These are phyloP conservation scores for Eucalyptus leucophloia DNA, from an alignment of 345 rosid species.

Conservation along the genomic window DNA sequence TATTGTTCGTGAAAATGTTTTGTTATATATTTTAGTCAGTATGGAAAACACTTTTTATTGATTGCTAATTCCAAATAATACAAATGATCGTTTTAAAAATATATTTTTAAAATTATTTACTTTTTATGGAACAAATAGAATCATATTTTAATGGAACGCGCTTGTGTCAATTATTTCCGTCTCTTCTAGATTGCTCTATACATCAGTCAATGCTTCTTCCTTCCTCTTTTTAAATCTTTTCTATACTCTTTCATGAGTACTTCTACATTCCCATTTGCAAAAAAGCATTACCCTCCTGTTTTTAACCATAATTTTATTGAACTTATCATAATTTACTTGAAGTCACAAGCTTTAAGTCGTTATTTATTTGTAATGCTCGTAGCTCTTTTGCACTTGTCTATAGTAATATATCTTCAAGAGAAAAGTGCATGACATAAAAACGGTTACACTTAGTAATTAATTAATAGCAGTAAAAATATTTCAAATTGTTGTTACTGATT, in stretches of 20 bases:
- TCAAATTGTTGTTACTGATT: not conserved
- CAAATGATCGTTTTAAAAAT: accelerated
- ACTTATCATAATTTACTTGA: not conserved
- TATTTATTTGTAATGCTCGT: not conserved
- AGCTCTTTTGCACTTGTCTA: not conserved
- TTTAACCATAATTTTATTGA: not conserved
- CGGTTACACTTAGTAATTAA: not conserved
- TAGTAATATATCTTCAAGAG: not conserved
- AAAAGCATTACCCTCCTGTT: not conserved
- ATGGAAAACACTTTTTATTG: not conserved
- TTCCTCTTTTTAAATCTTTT: not conserved
- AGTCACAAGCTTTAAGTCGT: not conserved
- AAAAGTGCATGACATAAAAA: not conserved
- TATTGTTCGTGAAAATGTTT: not conserved
- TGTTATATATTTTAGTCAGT: accelerated
- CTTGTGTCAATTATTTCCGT: not conserved
- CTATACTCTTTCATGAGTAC: not conserved
- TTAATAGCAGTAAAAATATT: not conserved
- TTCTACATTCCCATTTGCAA: not conserved
- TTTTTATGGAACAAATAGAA: not conserved
- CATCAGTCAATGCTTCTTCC: not conserved
- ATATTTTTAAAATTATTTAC: not conserved
- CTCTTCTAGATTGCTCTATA: not conserved
- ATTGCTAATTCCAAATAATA: not conserved
- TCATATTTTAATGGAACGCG: accelerated